Conservation (phyloP, 495 filamentous ascomycete species). For the Sordaria brevicollis region DNA sequence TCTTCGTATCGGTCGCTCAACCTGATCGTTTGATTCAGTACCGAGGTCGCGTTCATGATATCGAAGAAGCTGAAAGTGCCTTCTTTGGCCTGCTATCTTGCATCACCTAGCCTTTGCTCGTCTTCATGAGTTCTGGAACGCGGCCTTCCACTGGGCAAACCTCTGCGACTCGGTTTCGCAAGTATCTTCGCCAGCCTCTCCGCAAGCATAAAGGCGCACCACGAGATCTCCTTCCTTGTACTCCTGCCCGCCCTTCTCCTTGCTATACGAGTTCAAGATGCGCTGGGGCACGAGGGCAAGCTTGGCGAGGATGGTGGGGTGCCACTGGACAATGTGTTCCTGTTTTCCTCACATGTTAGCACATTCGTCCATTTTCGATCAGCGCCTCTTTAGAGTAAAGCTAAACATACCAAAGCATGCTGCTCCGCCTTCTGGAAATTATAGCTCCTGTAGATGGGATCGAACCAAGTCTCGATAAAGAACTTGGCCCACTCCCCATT, state of each 20-base stretch:
- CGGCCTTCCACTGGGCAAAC: constrained; percentile 36
- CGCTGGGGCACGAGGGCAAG: constrained; percentile 78
- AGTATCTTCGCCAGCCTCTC: constrained; percentile 38
- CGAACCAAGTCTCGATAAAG: constrained; percentile 93
- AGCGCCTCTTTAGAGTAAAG: background rate
- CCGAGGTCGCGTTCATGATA: background rate
- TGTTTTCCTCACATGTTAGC: constrained; percentile 24
- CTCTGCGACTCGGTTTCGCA: constrained; percentile 58
- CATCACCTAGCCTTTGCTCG: background rate
- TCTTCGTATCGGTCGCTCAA: background rate
- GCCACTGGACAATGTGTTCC: constrained; percentile 95
- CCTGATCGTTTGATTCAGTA: background rate
- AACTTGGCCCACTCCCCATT: constrained; percentile 86
- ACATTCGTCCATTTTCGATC: background rate
- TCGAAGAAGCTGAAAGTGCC: background rate
- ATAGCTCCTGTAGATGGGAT: constrained; percentile 84
- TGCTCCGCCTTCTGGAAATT: constrained; percentile 92
- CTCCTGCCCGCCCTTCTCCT: constrained; percentile 29
- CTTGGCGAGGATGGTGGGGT: constrained; percentile 90
- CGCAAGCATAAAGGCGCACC: constrained; percentile 64
- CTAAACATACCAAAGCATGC: constrained; percentile 69
- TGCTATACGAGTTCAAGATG: constrained; percentile 63
- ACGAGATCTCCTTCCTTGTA: constrained; percentile 85
- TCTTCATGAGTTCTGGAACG: constrained; percentile 22
- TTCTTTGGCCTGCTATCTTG: background rate